Evolutionary conservation across 495 filamentous ascomycete genomes (phyloP).

Genomic region (Jackrogersella multiformis): DNA sequence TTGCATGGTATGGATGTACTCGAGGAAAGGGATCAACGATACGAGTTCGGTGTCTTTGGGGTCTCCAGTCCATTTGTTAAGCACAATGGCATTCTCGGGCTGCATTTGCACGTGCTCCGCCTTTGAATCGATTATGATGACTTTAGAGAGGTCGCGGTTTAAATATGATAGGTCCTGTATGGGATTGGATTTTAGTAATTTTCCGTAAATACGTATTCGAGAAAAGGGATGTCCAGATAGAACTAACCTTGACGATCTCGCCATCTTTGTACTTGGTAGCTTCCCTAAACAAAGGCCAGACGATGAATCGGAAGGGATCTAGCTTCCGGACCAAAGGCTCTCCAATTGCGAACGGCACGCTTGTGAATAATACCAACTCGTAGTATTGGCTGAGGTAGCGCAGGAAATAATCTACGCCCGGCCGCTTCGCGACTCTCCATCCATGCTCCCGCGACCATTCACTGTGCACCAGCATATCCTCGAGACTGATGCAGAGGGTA

Average conservation of each 20-base stretch:
- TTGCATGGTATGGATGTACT: slow-evolving; percentile 95
- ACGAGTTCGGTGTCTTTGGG: slow-evolving; percentile 85
- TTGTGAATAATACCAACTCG: slow-evolving; percentile 95
- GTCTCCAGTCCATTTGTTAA: slow-evolving; percentile 89
- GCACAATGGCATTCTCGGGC: slow-evolving; percentile 91
- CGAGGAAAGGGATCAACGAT: slow-evolving; percentile 90
- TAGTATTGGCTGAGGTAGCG: slow-evolving; percentile 97
- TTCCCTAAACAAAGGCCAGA: slow-evolving; percentile 94
- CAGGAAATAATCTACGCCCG: slow-evolving; percentile 96
- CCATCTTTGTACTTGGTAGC: slow-evolving; percentile 94
- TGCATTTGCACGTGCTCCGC: slow-evolving; percentile 81
- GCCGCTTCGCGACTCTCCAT: slow-evolving; percentile 94
- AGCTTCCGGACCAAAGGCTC: slow-evolving; percentile 91
- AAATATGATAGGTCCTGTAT: slow-evolving; percentile 90
- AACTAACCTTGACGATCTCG: slow-evolving; percentile 90
- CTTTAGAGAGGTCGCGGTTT: slow-evolving; percentile 93
- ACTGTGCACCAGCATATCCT: slow-evolving; percentile 92
- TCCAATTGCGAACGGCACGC: slow-evolving; percentile 77
- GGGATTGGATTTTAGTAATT: background rate
- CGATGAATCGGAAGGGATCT: slow-evolving; percentile 94
- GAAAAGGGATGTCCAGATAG: background rate
- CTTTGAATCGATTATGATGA: slow-evolving; percentile 90
- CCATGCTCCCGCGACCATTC: slow-evolving; percentile 94
- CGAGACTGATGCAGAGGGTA: slow-evolving; percentile 89
- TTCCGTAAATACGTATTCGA: background rate